phyloP scores from a whole-genome alignment of 345 rosid species.

The Populus pruinosa region DNA sequence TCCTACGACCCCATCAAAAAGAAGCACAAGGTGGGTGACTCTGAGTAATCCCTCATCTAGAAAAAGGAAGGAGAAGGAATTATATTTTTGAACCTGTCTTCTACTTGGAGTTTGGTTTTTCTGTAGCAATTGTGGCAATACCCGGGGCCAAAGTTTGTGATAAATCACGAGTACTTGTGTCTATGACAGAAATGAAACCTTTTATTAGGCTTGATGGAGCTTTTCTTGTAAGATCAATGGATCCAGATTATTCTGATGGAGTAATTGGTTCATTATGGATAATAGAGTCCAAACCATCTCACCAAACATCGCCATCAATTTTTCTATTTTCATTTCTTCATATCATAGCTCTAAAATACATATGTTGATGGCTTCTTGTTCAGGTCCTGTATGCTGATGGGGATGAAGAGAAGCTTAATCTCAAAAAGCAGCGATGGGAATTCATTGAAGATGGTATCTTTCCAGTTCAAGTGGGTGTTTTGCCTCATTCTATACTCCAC shows the following conservation, averaged over 20 bases:
- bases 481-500: slow-evolving; percentile 3
- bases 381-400: slow-evolving; percentile 73
- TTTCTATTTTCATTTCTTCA: neutral
- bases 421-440: slow-evolving; percentile 52
- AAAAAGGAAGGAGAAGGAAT: neutral
- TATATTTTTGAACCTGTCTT: neutral
- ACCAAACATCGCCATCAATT: neutral
- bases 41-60: slow-evolving; percentile 4
- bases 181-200: slow-evolving; percentile 4
- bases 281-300: neutral
- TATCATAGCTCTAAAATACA: slow-evolving; percentile 8
- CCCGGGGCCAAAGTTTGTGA: neutral
- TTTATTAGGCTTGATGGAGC: neutral
- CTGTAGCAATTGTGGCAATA: neutral
- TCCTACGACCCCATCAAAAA: slow-evolving; percentile 41
- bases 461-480: slow-evolving; percentile 27
- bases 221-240: neutral
- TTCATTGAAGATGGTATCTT: slow-evolving; percentile 28
- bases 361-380: slow-evolving; percentile 8
- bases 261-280: slow-evolving; percentile 1
- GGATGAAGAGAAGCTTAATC: slow-evolving; percentile 59
- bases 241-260: slow-evolving; percentile 1
- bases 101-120: neutral
- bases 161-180: slow-evolving; percentile 2
- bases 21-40: slow-evolving; percentile 56